phyloP scores from a whole-genome alignment of 345 rosid genomes.

The Sonneratia caseolaris region DNA sequence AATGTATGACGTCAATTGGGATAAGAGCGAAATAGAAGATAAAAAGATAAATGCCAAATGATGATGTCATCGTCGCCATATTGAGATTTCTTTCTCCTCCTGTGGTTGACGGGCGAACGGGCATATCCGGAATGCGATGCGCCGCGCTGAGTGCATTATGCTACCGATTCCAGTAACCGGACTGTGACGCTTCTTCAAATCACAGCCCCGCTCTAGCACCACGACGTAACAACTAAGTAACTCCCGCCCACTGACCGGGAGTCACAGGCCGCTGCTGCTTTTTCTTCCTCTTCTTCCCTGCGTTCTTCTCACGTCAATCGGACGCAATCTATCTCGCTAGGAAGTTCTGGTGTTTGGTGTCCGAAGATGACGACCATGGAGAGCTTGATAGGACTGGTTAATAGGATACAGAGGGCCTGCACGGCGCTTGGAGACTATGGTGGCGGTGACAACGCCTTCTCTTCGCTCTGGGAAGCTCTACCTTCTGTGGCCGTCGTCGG shows the following conservation, averaged over 20 bases:
- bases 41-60: no score
- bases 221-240: neutral
- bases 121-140: neutral
- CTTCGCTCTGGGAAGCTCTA: conserved; percentile 85
- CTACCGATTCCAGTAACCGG: neutral
- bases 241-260: neutral
- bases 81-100: no score
- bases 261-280: neutral
- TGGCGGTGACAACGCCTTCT: conserved; percentile 56
- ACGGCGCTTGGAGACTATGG: conserved; percentile 91
- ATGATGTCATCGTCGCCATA: no score
- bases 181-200: neutral
- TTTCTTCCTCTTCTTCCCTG: neutral
- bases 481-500: conserved; percentile 53
- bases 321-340: neutral
- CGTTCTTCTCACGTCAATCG: neutral
- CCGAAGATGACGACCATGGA: conserved; percentile 74
- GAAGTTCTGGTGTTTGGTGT: neutral
- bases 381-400: conserved; percentile 83
- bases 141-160: conserved; percentile 5
- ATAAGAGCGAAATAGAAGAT: no score
- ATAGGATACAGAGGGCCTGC: conserved; percentile 89
- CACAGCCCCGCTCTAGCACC: neutral
- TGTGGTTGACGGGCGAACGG: no score
- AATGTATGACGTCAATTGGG: no score